Conservation (phyloP, 805 yeast genomes). For the Hyphopichia homilentoma region DNA sequence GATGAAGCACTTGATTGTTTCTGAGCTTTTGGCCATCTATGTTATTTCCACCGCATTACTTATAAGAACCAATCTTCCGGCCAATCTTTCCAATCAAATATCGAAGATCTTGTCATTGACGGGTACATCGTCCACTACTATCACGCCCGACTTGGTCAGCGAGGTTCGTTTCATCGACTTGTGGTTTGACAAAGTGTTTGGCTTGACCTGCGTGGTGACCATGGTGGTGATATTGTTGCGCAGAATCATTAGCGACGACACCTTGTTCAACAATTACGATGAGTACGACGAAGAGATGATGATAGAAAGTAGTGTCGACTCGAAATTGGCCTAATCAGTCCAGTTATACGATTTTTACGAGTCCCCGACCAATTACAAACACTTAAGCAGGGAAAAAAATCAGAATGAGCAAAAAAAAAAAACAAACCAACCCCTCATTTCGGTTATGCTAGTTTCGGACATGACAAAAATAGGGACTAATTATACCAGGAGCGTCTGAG, state of each 20-base stretch:
- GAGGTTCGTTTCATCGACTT: slow-evolving; percentile 46
- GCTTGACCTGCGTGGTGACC: slow-evolving; percentile 37
- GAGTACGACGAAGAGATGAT: slow-evolving; percentile 33
- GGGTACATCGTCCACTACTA: slow-evolving; percentile 19
- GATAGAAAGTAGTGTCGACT: slow-evolving; percentile 16
- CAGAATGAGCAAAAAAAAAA: no score
- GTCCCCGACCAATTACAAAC: no score
- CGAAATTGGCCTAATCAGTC: slow-evolving; percentile 3
- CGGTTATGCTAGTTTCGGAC: no score
- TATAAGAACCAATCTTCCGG: slow-evolving; percentile 46
- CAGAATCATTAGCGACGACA: slow-evolving; percentile 10
- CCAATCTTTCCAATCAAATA: slow-evolving; percentile 38
- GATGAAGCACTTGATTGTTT: slow-evolving; percentile 35
- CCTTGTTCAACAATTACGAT: slow-evolving; percentile 6
- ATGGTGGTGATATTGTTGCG: slow-evolving; percentile 18
- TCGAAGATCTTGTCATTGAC: slow-evolving; percentile 35
- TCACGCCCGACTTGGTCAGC: slow-evolving; percentile 16
- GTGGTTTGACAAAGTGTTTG: slow-evolving; percentile 53
- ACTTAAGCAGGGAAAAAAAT: no score
- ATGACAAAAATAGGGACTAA: no score
- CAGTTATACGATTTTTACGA: no score
- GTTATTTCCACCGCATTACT: slow-evolving; percentile 49
- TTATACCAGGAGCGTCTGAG: no score
- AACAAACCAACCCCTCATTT: no score
- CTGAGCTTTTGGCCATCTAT: slow-evolving; percentile 49